Percentiles rank a stretch among this genome's conserved stretches.
phyloP scores from a whole-genome alignment of 2,329 filamentous ascomycete species.

The Helminthosporium solani region DNA sequence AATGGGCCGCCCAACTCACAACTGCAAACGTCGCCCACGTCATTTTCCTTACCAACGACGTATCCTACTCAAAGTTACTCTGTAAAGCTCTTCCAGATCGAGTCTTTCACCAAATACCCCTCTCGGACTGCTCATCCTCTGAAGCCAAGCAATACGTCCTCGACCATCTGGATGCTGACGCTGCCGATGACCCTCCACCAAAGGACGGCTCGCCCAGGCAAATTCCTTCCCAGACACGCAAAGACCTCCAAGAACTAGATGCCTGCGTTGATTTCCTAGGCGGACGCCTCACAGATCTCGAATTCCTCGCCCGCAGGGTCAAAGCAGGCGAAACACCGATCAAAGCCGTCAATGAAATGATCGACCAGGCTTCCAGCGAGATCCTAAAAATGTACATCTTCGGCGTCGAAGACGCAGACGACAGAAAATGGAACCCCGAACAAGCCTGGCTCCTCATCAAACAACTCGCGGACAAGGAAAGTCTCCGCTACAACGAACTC shows the following conservation, averaged over 20 bases:
- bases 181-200: conserved; percentile 43
- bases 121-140: conserved; percentile 80
- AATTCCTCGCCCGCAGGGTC: conserved; percentile 87
- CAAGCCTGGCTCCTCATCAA: conserved; percentile 92
- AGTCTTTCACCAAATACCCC: conserved; percentile 80
- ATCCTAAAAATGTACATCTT: conserved; percentile 92
- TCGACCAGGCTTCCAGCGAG: conserved; percentile 83
- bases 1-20: conserved; percentile 84
- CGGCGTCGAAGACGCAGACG: conserved; percentile 52
- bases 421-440: conserved; percentile 72
- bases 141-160: conserved; percentile 91
- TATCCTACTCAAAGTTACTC: conserved; percentile 83
- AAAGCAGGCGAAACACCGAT: conserved; percentile 81
- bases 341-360: conserved; percentile 81
- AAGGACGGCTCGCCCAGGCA: conserved; percentile 43
- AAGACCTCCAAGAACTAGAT: conserved; percentile 72
- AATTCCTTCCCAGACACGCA: conserved; percentile 50
- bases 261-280: conserved; percentile 78
- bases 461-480: conserved; percentile 66
- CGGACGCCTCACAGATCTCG: conserved; percentile 90
- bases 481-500: conserved; percentile 81
- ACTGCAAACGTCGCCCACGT: conserved; percentile 90
- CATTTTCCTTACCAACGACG: conserved; percentile 87
- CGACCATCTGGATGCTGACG: conserved; percentile 66
- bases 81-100: conserved; percentile 86